Percentiles rank a stretch among this genome's conserved stretches.
Conservation (phyloP, 352 stramenopile genomes). For the Pythium scleroteichum region DNA sequence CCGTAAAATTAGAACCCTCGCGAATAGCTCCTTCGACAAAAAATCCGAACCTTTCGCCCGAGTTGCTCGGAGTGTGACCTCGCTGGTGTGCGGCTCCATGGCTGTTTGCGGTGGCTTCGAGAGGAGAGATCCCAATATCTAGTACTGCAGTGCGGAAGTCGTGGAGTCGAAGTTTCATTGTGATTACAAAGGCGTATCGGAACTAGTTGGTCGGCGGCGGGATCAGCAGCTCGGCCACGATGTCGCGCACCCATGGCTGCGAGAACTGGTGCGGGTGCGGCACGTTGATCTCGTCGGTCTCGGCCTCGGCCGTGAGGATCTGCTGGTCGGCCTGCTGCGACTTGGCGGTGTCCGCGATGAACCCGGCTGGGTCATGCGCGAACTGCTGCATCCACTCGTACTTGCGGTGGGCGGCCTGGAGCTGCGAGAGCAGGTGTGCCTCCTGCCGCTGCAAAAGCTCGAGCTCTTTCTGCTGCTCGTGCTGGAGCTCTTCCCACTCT, state of each 20-base stretch:
- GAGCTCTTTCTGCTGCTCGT: conserved; percentile 67
- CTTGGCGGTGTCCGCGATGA: conserved; percentile 55
- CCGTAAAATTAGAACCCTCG: conserved; percentile 9
- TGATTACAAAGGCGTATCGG: not conserved
- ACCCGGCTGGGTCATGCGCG: conserved; percentile 58
- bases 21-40: not conserved
- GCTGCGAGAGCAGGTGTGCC: conserved; percentile 46
- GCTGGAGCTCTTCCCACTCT: conserved; percentile 64
- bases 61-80: no score
- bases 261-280: conserved; percentile 62
- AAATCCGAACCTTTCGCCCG: not conserved
- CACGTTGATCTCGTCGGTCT: conserved; percentile 63
- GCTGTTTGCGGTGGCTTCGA: no score
- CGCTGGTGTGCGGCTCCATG: no score
- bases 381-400: conserved; percentile 77
- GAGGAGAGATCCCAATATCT: no score
- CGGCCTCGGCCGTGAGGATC: conserved; percentile 58
- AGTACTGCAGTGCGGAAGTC: no score
- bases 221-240: conserved; percentile 40
- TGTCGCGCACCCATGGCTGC: conserved; percentile 70
- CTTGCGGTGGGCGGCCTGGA: conserved; percentile 51
- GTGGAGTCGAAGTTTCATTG: conserved; percentile 10
- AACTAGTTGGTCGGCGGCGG: conserved; percentile 24
- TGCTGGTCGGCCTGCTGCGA: conserved; percentile 64
- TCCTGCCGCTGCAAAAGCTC: conserved; percentile 61